These are phyloP conservation scores for Pichia sporocuriosa DNA, from an alignment of 805 yeast species.

Conservation along the genomic window DNA sequence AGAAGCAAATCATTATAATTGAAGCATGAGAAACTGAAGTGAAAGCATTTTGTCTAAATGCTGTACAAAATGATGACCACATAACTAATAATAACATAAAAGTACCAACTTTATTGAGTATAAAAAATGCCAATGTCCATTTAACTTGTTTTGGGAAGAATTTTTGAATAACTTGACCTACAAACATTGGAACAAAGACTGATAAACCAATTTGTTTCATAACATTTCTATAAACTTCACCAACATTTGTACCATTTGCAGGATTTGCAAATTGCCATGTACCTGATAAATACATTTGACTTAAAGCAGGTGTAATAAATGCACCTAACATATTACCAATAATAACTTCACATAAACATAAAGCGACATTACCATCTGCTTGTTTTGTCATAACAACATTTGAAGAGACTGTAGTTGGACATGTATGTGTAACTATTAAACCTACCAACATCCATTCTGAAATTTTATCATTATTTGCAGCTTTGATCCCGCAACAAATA, in stretches of 20 bases:
- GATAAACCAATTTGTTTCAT: constrained; percentile 81
- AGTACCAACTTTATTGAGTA: constrained; percentile 66
- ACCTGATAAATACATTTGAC: constrained; percentile 58
- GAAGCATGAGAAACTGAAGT: constrained; percentile 44
- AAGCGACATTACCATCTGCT: constrained; percentile 72
- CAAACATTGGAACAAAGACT: constrained; percentile 77
- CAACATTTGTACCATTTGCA: constrained; percentile 47
- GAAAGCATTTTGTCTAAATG: constrained; percentile 78
- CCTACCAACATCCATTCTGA: constrained; percentile 78
- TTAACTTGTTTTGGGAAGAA: constrained; percentile 57
- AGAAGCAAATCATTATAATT: constrained; percentile 70
- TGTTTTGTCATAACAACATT: constrained; percentile 87
- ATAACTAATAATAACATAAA: constrained; percentile 66
- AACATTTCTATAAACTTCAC: constrained; percentile 58
- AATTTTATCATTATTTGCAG: constrained; percentile 50
- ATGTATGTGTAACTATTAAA: constrained; percentile 71
- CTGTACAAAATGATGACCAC: constrained; percentile 67
- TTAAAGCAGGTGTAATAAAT: constrained; percentile 77
- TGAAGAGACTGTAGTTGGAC: constrained; percentile 89
- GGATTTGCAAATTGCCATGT: constrained; percentile 80
- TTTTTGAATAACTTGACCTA: constrained; percentile 81
- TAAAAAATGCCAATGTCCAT: constrained; percentile 51
- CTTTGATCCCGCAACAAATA: constrained; percentile 57
- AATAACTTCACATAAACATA: constrained; percentile 78
- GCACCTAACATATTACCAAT: constrained; percentile 83